Conservation (phyloP, 768 basidiomycete species). For the Mycena indigotica region DNA sequence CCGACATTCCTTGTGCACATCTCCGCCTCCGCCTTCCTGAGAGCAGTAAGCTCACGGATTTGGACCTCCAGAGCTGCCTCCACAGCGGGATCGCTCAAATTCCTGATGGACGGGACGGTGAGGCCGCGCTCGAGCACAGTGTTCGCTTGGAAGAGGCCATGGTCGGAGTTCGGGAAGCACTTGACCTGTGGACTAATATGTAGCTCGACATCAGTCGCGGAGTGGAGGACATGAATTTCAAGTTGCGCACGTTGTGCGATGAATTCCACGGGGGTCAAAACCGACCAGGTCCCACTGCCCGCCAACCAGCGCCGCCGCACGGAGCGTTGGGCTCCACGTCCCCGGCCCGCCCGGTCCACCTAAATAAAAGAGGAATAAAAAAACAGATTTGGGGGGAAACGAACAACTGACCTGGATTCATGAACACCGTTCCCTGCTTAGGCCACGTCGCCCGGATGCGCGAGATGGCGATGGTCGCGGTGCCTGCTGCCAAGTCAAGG, state of each 20-base stretch:
- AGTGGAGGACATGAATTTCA: no score
- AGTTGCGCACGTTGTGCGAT: conserved; percentile 23
- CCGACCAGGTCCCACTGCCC: conserved; percentile 31
- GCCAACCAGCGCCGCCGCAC: conserved; percentile 21
- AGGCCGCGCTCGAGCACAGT: no score
- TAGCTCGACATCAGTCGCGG: no score
- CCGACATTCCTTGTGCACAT: conserved; percentile 24
- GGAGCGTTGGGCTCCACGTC: conserved; percentile 13
- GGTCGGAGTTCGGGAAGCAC: no score
- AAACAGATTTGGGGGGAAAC: not conserved
- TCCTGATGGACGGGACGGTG: no score
- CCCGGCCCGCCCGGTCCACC: conserved; percentile 31
- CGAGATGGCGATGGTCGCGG: no score
- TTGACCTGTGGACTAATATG: no score
- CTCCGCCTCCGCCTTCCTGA: conserved; percentile 24
- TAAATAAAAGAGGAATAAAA: not conserved
- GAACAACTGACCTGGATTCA: not conserved
- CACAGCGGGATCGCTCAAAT: no score
- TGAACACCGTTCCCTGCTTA: not conserved
- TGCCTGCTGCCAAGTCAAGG: no score
- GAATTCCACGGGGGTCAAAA: conserved; percentile 31
- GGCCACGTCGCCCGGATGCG: not conserved
- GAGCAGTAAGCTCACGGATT: conserved; percentile 23
- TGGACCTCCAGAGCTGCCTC: no score
- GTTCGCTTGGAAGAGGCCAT: no score